Percentiles rank a stretch among this genome's conserved stretches.
Conservation (phyloP, 441 rosid genomes). For the Adansonia gregorii region DNA sequence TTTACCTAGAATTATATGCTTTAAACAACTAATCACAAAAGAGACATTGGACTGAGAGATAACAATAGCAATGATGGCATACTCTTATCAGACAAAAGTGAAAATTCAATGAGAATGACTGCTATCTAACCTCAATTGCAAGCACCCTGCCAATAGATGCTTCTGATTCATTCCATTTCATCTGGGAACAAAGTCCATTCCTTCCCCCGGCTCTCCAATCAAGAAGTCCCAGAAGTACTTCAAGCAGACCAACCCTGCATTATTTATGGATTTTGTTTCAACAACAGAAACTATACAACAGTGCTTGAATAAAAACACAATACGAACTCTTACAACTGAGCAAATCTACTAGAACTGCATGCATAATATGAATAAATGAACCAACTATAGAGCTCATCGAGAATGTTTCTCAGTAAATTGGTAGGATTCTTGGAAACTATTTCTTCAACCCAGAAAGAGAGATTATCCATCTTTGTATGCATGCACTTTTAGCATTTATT, state of each 20-base stretch:
- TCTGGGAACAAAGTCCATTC: constrained; percentile 83
- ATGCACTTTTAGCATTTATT: neutral
- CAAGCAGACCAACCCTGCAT: constrained; percentile 93
- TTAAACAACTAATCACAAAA: constrained; percentile 3
- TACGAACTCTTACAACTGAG: neutral
- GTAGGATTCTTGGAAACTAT: neutral
- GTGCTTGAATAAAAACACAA: neutral
- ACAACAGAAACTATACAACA: constrained; percentile 18
- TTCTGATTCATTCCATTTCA: constrained; percentile 99
- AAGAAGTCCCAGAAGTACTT: constrained; percentile 95
- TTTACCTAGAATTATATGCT: neutral
- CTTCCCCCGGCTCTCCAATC: constrained; percentile 99
- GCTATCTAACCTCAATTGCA: constrained; percentile 81
- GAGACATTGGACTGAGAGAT: neutral
- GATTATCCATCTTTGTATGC: neutral
- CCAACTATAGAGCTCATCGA: neutral
- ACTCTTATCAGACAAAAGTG: neutral
- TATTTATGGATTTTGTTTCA: constrained; percentile 15
- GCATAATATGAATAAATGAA: neutral
- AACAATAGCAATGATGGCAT: neutral
- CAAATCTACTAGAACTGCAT: neutral
- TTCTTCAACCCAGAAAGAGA: constrained; percentile 14
- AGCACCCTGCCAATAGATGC: constrained; percentile 98
- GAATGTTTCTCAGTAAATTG: neutral
- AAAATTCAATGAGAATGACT: neutral